A percentile compares a stretch with the other conserved stretches of the same genome.
These are phyloP conservation scores for Flaveria trinervia DNA, from an alignment of 129 eudicot genomes.

Conservation along the genomic window DNA sequence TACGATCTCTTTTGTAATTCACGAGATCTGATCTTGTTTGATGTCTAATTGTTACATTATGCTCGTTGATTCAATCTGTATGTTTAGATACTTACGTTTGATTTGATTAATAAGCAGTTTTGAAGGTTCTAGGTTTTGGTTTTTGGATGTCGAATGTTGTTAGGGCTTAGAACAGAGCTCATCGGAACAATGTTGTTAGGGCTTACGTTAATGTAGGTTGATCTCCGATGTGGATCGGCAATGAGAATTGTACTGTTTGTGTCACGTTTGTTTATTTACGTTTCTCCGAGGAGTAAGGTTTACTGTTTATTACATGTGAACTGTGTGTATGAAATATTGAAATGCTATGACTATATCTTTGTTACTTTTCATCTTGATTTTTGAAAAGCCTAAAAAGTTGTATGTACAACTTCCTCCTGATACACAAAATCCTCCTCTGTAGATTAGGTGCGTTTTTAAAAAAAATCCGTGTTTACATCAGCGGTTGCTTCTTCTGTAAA, in stretches of 20 bases:
- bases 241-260: neutral
- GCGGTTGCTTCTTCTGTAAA: neutral
- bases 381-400: no score
- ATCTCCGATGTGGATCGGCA: neutral
- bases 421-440: no score
- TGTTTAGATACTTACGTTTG: neutral
- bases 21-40: constrained; percentile 19
- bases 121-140: neutral
- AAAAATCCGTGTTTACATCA: neutral
- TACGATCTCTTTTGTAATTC: neutral
- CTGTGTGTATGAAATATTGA: no score
- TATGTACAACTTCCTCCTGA: no score
- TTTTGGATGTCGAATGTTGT: neutral
- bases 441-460: no score
- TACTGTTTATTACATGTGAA: no score
- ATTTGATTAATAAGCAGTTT: neutral
- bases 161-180: neutral
- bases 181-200: no score
- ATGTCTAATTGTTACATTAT: neutral
- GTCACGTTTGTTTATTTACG: no score
- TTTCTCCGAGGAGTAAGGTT: no score
- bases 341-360: no score
- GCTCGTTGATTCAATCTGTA: neutral
- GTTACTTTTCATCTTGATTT: no score
- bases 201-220: neutral